phyloP scores from a whole-genome alignment of 495 filamentous ascomycete genomes.

The Neurospora sp. region DNA sequence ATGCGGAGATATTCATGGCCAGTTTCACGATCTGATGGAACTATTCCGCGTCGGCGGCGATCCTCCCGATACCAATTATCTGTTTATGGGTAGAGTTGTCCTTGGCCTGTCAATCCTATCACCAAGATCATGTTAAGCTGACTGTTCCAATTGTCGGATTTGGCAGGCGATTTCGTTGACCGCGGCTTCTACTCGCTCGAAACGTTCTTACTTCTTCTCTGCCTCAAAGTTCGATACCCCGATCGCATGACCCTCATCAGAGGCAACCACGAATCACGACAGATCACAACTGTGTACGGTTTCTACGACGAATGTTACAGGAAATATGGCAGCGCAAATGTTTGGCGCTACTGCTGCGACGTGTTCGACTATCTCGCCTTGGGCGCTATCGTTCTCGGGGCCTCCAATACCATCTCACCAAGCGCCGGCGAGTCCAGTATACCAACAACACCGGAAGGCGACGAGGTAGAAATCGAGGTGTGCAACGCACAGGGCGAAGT shows the following conservation, averaged over 20 bases:
- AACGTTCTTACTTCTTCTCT: slow-evolving; percentile 87
- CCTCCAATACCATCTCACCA: slow-evolving; percentile 59
- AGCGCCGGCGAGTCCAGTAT: slow-evolving; percentile 27
- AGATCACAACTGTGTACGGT: slow-evolving; percentile 96
- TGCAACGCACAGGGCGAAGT: slow-evolving; percentile 63
- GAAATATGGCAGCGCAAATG: slow-evolving; percentile 95
- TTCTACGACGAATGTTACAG: slow-evolving; percentile 98
- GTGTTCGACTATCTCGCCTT: slow-evolving; percentile 97
- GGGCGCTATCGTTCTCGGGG: slow-evolving; percentile 86
- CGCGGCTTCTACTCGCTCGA: slow-evolving; percentile 97
- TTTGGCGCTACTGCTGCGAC: slow-evolving; percentile 98
- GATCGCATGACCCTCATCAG: slow-evolving; percentile 95
- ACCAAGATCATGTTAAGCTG: neutral
- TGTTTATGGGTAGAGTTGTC: slow-evolving; percentile 70
- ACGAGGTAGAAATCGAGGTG: slow-evolving; percentile 87
- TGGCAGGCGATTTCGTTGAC: slow-evolving; percentile 84
- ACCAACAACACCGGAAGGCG: slow-evolving; percentile 37
- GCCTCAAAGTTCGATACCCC: slow-evolving; percentile 94
- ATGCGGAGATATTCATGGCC: slow-evolving; percentile 97
- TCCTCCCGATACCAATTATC: slow-evolving; percentile 93
- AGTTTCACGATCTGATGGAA: slow-evolving; percentile 99
- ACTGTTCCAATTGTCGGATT: neutral
- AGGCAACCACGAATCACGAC: slow-evolving; percentile 93
- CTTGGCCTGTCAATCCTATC: neutral
- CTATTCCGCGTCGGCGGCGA: slow-evolving; percentile 92